phyloP scores from a whole-genome alignment of 257 asterid species.

The Nicotiana otophora region DNA sequence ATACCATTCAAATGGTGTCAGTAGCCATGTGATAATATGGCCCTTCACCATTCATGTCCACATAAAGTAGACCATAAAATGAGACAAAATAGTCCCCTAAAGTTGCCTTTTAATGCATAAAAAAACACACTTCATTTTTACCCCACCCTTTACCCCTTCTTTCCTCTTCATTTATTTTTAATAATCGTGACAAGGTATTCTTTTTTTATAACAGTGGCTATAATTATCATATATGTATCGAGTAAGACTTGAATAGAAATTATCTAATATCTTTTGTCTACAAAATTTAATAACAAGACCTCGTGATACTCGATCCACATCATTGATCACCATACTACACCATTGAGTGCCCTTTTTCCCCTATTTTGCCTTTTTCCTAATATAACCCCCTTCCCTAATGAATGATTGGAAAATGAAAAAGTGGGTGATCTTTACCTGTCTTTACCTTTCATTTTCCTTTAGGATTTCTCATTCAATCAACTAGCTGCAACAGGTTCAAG shows the following conservation, averaged over 20 bases:
- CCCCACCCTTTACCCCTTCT: neutral
- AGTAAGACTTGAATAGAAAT: too few relatives aligned
- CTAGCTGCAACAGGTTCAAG: neutral
- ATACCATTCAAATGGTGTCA: slow-evolving; percentile 31
- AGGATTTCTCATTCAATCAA: neutral
- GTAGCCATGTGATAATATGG: slow-evolving; percentile 34
- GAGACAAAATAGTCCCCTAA: slow-evolving; percentile 37
- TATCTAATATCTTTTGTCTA: too few relatives aligned
- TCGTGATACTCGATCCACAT: too few relatives aligned
- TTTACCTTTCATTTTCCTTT: neutral
- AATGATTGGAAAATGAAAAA: neutral
- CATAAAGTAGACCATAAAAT: slow-evolving; percentile 37
- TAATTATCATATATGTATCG: too few relatives aligned
- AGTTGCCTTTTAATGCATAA: slow-evolving; percentile 33
- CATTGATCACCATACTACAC: too few relatives aligned
- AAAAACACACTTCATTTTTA: slow-evolving; percentile 17
- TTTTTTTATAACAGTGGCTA: too few relatives aligned
- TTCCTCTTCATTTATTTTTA: neutral
- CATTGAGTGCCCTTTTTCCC: too few relatives aligned
- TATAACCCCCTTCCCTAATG: neutral
- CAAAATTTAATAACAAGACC: too few relatives aligned
- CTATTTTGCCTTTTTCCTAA: neutral
- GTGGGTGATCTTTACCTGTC: neutral
- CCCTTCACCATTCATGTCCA: slow-evolving; percentile 31
- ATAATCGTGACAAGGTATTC: too few relatives aligned